These are phyloP conservation scores for Colletotrichum spinosum DNA, from an alignment of 2,329 filamentous ascomycete species.

Conservation along the genomic window DNA sequence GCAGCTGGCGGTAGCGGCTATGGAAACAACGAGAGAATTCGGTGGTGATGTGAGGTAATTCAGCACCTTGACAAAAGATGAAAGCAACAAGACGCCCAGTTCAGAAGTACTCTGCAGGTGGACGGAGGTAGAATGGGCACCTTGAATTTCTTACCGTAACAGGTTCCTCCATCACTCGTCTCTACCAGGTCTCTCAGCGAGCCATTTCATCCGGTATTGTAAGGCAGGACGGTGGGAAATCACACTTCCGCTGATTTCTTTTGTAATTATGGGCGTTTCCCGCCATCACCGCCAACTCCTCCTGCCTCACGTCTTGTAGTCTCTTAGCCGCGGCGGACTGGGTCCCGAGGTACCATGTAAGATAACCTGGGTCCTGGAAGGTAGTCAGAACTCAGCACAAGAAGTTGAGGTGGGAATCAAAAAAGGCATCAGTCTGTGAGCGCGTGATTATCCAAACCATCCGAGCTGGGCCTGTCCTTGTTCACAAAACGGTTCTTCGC, in stretches of 20 bases:
- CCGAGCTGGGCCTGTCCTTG: slow-evolving; percentile 18
- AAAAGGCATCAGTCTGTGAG: slow-evolving; percentile 7
- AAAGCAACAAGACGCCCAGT: slow-evolving; percentile 3
- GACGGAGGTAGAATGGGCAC: slow-evolving; percentile 18
- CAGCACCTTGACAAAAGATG: slow-evolving; percentile 11
- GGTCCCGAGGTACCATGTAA: slow-evolving; percentile 19
- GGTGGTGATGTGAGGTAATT: slow-evolving; percentile 5
- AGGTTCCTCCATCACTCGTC: slow-evolving; percentile 2
- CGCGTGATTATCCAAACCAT: slow-evolving; percentile 23
- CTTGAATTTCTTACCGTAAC: slow-evolving; percentile 14
- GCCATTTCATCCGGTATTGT: slow-evolving; percentile 15
- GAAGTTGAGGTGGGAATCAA: background rate
- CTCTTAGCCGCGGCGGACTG: slow-evolving; percentile 2
- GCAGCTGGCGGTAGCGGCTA: slow-evolving; percentile 11
- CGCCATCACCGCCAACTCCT: no score
- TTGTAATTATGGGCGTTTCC: no score
- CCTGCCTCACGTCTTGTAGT: no score
- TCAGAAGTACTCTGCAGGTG: slow-evolving; percentile 6
- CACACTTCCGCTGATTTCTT: background rate
- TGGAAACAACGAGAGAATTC: background rate
- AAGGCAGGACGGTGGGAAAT: slow-evolving; percentile 8
- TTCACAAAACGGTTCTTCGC: background rate
- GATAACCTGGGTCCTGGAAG: slow-evolving; percentile 18
- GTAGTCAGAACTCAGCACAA: background rate
- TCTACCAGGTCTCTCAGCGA: background rate